These are phyloP conservation scores for Aureobasidium subglaciale DNA, from an alignment of 2,329 filamentous ascomycete species.

Conservation along the genomic window DNA sequence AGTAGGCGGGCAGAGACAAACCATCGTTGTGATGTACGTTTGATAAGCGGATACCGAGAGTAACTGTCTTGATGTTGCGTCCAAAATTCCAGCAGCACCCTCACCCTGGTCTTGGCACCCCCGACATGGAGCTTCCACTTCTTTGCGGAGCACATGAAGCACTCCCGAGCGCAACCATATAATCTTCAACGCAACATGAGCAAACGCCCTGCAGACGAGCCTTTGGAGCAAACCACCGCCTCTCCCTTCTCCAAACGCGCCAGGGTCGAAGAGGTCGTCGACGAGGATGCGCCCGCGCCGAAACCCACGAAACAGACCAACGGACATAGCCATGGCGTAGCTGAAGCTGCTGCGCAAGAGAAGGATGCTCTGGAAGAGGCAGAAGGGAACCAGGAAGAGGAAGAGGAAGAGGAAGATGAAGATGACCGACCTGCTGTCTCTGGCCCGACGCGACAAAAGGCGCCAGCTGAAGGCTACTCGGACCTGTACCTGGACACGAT, in stretches of 20 bases:
- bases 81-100: background rate
- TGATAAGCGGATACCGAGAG: background rate
- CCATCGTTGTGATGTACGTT: constrained; percentile 16
- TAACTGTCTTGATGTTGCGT: constrained; percentile 8
- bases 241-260: constrained; percentile 45
- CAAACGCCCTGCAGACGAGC: constrained; percentile 41
- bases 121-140: background rate
- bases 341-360: constrained; percentile 30
- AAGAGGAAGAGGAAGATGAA: constrained; percentile 28
- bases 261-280: constrained; percentile 37
- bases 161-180: constrained; percentile 8
- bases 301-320: constrained; percentile 22
- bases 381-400: constrained; percentile 28
- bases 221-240: constrained; percentile 35
- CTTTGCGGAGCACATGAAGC: constrained; percentile 5
- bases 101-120: constrained; percentile 2
- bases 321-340: constrained; percentile 24
- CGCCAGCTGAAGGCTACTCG: constrained; percentile 79
- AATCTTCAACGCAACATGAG: constrained; percentile 26
- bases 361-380: constrained; percentile 33
- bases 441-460: constrained; percentile 60
- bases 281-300: constrained; percentile 22
- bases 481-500: constrained; percentile 98
- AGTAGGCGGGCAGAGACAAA: background rate
- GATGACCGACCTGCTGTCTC: constrained; percentile 27